These are phyloP conservation scores for Hypoxylon intermedium DNA, from an alignment of 495 filamentous ascomycete species.

Conservation along the genomic window DNA sequence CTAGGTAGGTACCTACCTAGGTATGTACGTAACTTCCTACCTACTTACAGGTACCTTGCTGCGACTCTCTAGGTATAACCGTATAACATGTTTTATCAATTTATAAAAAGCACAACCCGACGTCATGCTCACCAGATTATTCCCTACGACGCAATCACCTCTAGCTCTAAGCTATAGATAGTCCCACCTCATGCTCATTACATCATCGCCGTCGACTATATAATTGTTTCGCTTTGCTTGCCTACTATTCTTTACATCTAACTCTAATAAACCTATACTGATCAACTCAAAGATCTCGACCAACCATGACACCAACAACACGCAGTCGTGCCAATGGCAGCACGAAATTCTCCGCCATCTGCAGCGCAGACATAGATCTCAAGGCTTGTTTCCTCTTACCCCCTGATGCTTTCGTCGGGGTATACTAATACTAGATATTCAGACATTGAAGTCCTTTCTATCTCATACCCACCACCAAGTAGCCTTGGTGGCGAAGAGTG, in stretches of 20 bases:
- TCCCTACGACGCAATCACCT: too few relatives aligned
- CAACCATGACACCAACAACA: conserved; percentile 4
- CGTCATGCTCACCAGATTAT: background rate
- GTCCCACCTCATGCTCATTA: too few relatives aligned
- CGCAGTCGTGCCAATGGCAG: background rate
- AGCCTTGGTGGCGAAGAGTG: background rate
- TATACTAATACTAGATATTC: background rate
- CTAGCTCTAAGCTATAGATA: too few relatives aligned
- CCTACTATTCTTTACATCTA: background rate
- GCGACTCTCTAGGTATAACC: too few relatives aligned
- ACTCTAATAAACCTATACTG: background rate
- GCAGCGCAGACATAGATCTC: background rate
- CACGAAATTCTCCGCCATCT: background rate
- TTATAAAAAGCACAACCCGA: background rate
- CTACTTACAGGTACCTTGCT: too few relatives aligned
- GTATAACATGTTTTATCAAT: background rate
- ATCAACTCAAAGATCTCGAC: background rate
- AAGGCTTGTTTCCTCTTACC: background rate
- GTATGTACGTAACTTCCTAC: too few relatives aligned
- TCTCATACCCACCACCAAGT: background rate
- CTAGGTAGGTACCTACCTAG: too few relatives aligned
- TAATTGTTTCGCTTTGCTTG: background rate
- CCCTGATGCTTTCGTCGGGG: background rate
- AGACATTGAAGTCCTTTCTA: background rate
- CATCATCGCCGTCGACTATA: background rate